These are phyloP conservation scores for Fraxinus pennsylvanica DNA, from an alignment of 257 asterid species.

Conservation along the genomic window DNA sequence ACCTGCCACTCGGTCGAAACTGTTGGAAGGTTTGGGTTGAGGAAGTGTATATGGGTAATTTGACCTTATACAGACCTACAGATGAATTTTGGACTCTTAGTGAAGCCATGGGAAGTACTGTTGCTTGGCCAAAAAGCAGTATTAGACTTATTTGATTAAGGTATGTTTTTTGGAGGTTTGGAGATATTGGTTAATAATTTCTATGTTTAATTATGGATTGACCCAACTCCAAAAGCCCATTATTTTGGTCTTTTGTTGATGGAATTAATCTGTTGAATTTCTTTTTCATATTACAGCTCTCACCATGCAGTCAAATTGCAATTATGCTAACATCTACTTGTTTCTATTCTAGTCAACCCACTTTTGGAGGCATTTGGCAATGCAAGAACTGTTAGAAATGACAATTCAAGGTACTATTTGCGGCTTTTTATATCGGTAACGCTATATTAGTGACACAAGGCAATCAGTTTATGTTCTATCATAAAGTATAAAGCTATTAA, in stretches of 20 bases:
- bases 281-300: constrained; percentile 21
- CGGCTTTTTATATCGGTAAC: constrained; percentile 23
- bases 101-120: too few species aligned
- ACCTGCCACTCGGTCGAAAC: too few species aligned
- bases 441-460: not conserved
- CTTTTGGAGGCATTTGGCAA: constrained; percentile 99
- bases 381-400: constrained; percentile 94
- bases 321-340: constrained; percentile 32
- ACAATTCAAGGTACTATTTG: constrained; percentile 81
- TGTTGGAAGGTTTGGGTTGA: too few species aligned
- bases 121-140: too few species aligned
- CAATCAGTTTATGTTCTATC: not conserved
- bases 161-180: too few species aligned
- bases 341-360: constrained; percentile 75
- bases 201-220: too few species aligned
- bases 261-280: not conserved
- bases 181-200: too few species aligned
- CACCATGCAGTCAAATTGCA: constrained; percentile 27
- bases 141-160: too few species aligned
- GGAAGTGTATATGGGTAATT: too few species aligned
- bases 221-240: too few species aligned
- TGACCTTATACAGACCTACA: too few species aligned
- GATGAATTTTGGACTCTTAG: too few species aligned
- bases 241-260: constrained; percentile 12
- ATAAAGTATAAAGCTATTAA: constrained; percentile 4